A percentile compares a stretch with the other conserved stretches of the same genome.
phyloP scores from a whole-genome alignment of 805 yeast genomes.

The Candida coquimbonensis region DNA sequence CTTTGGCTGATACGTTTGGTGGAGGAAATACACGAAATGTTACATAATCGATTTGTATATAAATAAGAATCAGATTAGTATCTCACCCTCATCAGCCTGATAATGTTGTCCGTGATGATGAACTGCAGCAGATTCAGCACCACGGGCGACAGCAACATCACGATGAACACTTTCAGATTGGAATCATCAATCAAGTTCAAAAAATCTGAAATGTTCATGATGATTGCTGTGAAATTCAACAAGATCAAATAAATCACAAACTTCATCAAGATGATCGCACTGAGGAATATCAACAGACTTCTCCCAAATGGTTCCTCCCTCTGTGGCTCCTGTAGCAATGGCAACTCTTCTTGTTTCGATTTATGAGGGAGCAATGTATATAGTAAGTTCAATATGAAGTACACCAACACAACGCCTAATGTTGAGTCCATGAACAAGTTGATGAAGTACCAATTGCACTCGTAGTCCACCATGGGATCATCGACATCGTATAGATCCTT shows the following conservation, averaged over 20 bases:
- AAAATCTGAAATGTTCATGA: conserved; percentile 60
- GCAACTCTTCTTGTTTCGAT: conserved; percentile 44
- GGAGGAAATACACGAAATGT: too few species aligned
- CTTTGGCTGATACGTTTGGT: too few species aligned
- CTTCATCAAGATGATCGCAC: conserved; percentile 61
- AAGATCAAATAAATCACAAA: conserved; percentile 48
- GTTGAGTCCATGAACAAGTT: conserved; percentile 89
- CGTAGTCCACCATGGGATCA: conserved; percentile 39
- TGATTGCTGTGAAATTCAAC: conserved; percentile 34
- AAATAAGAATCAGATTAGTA: neutral
- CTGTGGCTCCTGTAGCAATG: neutral
- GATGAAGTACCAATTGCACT: conserved; percentile 93
- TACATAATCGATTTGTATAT: neutral
- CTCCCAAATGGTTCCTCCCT: conserved; percentile 40
- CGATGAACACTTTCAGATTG: conserved; percentile 76
- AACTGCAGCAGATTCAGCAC: conserved; percentile 70
- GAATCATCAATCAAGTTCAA: conserved; percentile 42
- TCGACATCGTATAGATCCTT: conserved; percentile 29
- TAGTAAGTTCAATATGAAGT: conserved; percentile 46
- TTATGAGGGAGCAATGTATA: conserved; percentile 45
- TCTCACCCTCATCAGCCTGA: conserved; percentile 31
- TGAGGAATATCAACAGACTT: conserved; percentile 57
- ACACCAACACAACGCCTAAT: conserved; percentile 79
- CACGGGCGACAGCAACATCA: conserved; percentile 76
- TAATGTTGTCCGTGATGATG: conserved; percentile 65